phyloP scores from a whole-genome alignment of 2,329 filamentous ascomycete species.

The Apiospora saccharicola region DNA sequence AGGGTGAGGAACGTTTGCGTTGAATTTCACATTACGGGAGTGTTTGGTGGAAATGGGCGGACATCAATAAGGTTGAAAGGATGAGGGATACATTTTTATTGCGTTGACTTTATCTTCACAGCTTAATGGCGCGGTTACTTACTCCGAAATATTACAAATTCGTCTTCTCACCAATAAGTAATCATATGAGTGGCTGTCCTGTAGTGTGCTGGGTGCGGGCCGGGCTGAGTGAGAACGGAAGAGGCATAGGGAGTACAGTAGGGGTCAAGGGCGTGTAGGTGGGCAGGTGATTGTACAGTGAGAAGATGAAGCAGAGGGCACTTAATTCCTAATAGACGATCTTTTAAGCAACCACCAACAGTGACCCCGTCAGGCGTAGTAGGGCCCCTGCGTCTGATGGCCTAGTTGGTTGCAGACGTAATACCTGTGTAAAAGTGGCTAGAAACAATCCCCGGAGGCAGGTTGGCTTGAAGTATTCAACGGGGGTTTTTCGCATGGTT shows the following conservation, averaged over 20 bases:
- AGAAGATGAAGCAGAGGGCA: background rate
- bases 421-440: background rate
- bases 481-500: slow-evolving; percentile 3
- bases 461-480: slow-evolving; percentile 5
- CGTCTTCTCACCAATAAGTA: too few species aligned
- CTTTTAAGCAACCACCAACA: background rate
- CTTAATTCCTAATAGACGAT: background rate
- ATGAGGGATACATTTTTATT: too few species aligned
- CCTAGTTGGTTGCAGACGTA: background rate
- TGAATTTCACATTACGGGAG: background rate
- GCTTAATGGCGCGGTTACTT: too few species aligned
- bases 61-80: too few species aligned
- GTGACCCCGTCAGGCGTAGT: background rate
- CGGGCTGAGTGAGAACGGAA: too few species aligned
- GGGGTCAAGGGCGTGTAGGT: background rate
- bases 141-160: too few species aligned
- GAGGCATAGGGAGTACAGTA: too few species aligned
- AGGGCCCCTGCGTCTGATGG: background rate
- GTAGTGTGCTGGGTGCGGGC: background rate
- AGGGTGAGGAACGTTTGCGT: background rate
- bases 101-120: too few species aligned
- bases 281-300: background rate
- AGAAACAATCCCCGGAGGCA: background rate
- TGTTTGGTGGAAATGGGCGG: too few species aligned
- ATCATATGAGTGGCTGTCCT: too few species aligned